A percentile compares a stretch with the other conserved stretches of the same genome.
Conservation (phyloP, 768 basidiomycete genomes). For the Agaricus blazei region DNA sequence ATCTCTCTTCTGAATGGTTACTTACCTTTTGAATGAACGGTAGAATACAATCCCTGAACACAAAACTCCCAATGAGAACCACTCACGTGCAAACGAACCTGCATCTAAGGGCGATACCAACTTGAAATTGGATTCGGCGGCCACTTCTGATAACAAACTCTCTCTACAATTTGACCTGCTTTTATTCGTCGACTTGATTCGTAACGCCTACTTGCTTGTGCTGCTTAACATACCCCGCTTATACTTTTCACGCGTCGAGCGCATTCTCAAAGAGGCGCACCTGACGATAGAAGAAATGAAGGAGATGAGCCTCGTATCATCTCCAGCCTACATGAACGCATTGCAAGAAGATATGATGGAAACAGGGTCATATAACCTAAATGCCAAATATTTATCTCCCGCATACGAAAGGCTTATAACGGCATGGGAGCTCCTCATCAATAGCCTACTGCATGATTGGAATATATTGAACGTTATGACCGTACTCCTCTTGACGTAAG, state of each 20-base stretch:
- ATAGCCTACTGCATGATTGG: constrained; percentile 23
- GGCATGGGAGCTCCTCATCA: constrained; percentile 24
- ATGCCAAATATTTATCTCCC: constrained; percentile 11
- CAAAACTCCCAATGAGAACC: no score
- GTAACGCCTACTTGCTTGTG: constrained; percentile 23
- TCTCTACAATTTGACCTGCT: no score
- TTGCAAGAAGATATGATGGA: background rate
- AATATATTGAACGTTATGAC: constrained; percentile 26
- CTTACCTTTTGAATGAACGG: no score
- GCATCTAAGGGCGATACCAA: no score
- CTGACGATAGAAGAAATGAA: constrained; percentile 56
- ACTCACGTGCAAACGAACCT: no score
- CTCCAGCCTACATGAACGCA: constrained; percentile 8
- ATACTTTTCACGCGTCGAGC: constrained; percentile 64
- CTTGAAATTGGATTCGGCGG: no score
- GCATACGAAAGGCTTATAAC: constrained; percentile 15
- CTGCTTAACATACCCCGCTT: constrained; percentile 59
- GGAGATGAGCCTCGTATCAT: constrained; percentile 31
- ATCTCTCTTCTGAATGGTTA: no score
- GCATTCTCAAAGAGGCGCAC: constrained; percentile 63
- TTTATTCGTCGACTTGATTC: no score
- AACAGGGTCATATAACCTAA: constrained; percentile 6
- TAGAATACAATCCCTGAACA: no score
- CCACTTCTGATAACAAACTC: no score
- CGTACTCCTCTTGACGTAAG: constrained; percentile 20